These are phyloP conservation scores for Hemisphaericaspora nanyangensis DNA, from an alignment of 805 yeast genomes.

Conservation along the genomic window DNA sequence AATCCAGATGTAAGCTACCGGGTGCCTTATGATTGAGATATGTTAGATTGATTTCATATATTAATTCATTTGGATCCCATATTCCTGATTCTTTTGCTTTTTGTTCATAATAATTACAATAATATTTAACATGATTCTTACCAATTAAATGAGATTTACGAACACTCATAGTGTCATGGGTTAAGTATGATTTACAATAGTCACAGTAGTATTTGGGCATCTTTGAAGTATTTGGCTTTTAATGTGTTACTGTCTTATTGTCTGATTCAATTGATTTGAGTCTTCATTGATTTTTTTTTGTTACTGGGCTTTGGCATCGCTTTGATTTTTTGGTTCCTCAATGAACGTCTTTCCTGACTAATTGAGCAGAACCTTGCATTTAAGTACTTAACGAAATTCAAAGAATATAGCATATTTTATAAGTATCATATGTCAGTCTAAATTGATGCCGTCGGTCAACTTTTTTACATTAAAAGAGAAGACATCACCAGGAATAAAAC, in stretches of 20 bases:
- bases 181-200: constrained; percentile 76
- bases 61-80: constrained; percentile 29
- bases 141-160: constrained; percentile 78
- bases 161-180: constrained; percentile 87
- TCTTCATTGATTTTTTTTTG: background rate
- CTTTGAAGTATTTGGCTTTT: background rate
- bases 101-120: constrained; percentile 69
- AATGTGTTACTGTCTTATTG: background rate
- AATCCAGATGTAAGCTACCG: constrained; percentile 12
- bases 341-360: too few relatives aligned
- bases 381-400: too few relatives aligned
- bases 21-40: constrained; percentile 34
- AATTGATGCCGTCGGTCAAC: too few relatives aligned
- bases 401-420: too few relatives aligned
- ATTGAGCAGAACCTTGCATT: too few relatives aligned
- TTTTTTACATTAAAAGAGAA: too few relatives aligned
- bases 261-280: background rate
- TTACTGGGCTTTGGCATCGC: too few relatives aligned
- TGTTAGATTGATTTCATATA: constrained; percentile 33
- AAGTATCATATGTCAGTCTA: too few relatives aligned
- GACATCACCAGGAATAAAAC: too few relatives aligned
- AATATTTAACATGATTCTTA: constrained; percentile 65
- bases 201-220: constrained; percentile 81
- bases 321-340: too few relatives aligned
- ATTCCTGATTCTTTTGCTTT: constrained; percentile 36